These are phyloP conservation scores for Gypsophila paniculata DNA, from an alignment of 179 eudicot genomes.

Conservation along the genomic window DNA sequence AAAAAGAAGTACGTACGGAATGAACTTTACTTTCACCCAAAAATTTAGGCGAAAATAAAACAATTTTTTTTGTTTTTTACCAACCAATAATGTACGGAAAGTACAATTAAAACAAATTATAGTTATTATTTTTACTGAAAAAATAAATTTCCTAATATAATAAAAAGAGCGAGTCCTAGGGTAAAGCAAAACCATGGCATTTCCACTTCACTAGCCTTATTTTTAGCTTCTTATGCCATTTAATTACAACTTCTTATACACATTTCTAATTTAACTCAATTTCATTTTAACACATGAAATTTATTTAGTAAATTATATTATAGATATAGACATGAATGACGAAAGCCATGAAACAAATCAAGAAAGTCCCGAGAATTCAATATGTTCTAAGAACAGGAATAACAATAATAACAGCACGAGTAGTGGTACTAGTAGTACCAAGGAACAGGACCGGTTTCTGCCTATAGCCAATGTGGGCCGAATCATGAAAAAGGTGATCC, in stretches of 20 bases:
- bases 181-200: conserved; percentile 23
- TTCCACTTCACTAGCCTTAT: conserved; percentile 40
- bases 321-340: conserved; percentile 30
- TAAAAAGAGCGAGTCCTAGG: conserved; percentile 39
- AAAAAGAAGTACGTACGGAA: too few relatives aligned
- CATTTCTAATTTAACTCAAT: not conserved
- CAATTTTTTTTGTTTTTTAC: not conserved
- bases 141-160: too few relatives aligned
- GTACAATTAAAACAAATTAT: not conserved
- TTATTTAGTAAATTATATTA: not conserved
- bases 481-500: conserved; percentile 39
- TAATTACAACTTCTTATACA: conserved; percentile 7
- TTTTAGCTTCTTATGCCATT: conserved; percentile 37
- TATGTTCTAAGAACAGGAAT: conserved; percentile 26
- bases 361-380: conserved; percentile 37
- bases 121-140: too few relatives aligned
- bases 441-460: conserved; percentile 37
- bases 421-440: conserved; percentile 7
- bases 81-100: not conserved
- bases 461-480: conserved; percentile 44
- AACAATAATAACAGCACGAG: conserved; percentile 18
- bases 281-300: not conserved
- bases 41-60: not conserved
- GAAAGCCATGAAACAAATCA: conserved; percentile 31
- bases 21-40: not conserved